Evolutionary conservation across 371 early-diverging fungal species (phyloP).

Genomic region (Apophysomyces elegans): DNA sequence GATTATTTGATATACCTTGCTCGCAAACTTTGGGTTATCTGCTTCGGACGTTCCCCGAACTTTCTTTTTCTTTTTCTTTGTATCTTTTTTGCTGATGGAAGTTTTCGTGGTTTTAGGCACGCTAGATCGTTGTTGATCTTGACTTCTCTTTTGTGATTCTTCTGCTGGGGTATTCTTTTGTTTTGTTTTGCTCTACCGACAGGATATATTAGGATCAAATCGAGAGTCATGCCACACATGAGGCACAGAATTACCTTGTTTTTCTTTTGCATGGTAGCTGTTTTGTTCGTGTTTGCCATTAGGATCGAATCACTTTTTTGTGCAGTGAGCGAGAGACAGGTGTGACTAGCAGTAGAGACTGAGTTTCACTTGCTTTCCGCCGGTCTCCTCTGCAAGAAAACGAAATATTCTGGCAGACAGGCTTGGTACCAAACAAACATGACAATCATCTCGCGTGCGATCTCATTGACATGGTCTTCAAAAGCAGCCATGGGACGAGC

Average conservation of each 20-base stretch:
- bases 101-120: slow-evolving; percentile 6
- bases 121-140: not conserved
- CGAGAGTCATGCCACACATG: not conserved
- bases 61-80: not conserved
- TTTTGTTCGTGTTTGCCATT: too few relatives aligned
- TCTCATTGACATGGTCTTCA: not conserved
- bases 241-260: too few relatives aligned
- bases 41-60: slow-evolving; percentile 17
- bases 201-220: not conserved
- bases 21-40: slow-evolving; percentile 26
- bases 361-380: too few relatives aligned
- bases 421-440: not conserved
- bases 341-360: too few relatives aligned
- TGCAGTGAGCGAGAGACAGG: too few relatives aligned
- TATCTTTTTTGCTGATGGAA: not conserved
- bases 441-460: not conserved
- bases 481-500: not conserved
- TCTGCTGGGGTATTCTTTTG: not conserved
- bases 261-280: not conserved
- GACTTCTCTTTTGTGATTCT: not conserved
- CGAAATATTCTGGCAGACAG: too few relatives aligned
- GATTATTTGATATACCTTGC: slow-evolving; percentile 10
- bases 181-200: not conserved
- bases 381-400: too few relatives aligned
- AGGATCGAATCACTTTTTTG: too few relatives aligned